A percentile compares a stretch with the other conserved stretches of the same genome.
Conservation (phyloP, 768 basidiomycete species). For the Russula sp. region DNA sequence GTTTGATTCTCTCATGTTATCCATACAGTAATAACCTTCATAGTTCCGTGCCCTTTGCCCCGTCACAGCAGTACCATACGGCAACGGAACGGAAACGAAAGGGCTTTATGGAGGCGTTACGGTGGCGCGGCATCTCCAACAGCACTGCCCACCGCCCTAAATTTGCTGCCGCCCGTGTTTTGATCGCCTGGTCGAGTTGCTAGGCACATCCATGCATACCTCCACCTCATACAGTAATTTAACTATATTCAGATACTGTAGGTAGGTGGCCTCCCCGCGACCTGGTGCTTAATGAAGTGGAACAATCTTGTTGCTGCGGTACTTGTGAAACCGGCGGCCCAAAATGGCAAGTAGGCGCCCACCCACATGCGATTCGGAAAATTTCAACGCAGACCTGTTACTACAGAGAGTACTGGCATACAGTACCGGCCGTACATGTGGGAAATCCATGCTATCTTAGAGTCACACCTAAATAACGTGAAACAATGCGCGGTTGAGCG, state of each 20-base stretch:
- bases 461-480: background rate
- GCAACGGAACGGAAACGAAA: background rate
- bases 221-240: background rate
- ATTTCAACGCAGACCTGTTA: too few species aligned
- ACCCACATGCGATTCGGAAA: too few species aligned
- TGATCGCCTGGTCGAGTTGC: background rate
- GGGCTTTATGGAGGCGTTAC: background rate
- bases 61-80: background rate
- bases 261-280: too few species aligned
- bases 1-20: too few species aligned
- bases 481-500: conserved; percentile 25
- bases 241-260: background rate
- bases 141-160: background rate
- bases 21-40: too few species aligned
- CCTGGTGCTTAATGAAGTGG: too few species aligned
- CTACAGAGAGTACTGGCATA: too few species aligned
- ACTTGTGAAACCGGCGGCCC: too few species aligned
- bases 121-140: background rate
- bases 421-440: too few species aligned
- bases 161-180: background rate
- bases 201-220: background rate
- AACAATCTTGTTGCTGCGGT: too few species aligned
- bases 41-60: too few species aligned
- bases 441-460: background rate
- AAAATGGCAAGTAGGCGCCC: too few species aligned